Conservation (phyloP, 164 flowering plant species). For the Stephania cephalantha region DNA sequence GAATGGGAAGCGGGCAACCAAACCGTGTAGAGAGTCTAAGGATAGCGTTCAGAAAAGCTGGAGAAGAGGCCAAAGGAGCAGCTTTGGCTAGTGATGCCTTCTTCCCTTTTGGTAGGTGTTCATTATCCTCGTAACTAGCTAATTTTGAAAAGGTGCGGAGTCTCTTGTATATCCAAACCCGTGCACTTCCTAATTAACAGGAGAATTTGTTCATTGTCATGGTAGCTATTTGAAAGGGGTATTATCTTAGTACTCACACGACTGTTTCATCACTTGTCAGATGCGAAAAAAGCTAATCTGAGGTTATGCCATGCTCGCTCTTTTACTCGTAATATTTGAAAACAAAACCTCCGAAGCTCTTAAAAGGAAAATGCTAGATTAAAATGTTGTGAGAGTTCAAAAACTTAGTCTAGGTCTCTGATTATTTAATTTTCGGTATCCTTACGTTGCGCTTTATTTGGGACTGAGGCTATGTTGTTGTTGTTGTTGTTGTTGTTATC, state of each 20-base stretch:
- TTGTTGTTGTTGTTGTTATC: too few relatives aligned
- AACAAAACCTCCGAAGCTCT: too few relatives aligned
- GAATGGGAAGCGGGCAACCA: conserved; percentile 99
- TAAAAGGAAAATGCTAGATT: not conserved
- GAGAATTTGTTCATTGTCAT: not conserved
- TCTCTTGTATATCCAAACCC: not conserved
- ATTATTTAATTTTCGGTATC: not conserved
- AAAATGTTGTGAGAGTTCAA: not conserved
- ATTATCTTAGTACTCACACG: too few relatives aligned
- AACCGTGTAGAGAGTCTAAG: conserved; percentile 90
- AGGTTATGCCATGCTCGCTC: too few relatives aligned
- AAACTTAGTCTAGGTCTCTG: not conserved
- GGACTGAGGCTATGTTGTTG: too few relatives aligned
- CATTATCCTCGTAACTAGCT: not conserved
- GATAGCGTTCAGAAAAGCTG: conserved; percentile 88
- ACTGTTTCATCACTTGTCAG: too few relatives aligned
- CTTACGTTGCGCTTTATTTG: too few relatives aligned
- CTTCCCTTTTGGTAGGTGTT: conserved; percentile 87
- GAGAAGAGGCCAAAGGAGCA: conserved; percentile 89
- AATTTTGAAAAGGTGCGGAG: not conserved
- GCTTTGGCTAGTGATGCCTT: conserved; percentile 98
- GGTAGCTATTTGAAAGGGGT: too few relatives aligned
- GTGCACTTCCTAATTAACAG: not conserved
- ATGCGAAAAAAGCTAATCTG: too few relatives aligned
- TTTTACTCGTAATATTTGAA: too few relatives aligned